Evolutionary conservation across 306 rosid species (phyloP), one percentile per base, ranked within the genome.

Genomic region (Ceratonia siliqua): DNA sequence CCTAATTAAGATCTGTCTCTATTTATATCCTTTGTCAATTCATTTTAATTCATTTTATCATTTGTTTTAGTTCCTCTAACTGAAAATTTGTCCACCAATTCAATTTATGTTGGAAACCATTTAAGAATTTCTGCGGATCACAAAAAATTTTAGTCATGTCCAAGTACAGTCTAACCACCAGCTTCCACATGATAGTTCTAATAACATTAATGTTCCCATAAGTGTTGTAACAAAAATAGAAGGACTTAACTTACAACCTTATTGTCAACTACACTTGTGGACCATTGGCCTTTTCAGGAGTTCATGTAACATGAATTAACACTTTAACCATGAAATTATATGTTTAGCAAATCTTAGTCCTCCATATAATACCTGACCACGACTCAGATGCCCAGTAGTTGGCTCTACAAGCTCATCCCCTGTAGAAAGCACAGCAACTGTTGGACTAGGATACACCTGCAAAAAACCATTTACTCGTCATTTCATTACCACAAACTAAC

Each of bases 391-490:
- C 35, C 58, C 74, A 24, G 90, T 91, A 48, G 85, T 55, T 68
- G 91, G 92, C 76, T 94, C 97, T 46, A 89, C 92, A 78, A 94
- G 97, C 71, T 94, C 98, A 18, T 94, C 98, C 50, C 98, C 97
- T 0, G 98, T 91, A 24, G 97, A 94, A 81, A 94, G 97, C 72
- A 94, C 94, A 61, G 84, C 97, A 53, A 94, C 42, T 30, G 69
- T 79, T 49, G 98, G 97, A 38, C 84, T 74, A 43, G 92, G 87
- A 80, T 87, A 88, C 8, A 94, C 98, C 97, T 94, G 82, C 59
- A 76, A 21, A 61, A 77, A 62, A 70, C 62, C 76, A 78, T 64
- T 72, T 56, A n/a, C 68, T 28, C 71, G 46, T 75, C 43, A 65
- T 56, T 48, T 39, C 62, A 70, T 14, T 4, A 52, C 9, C 10